Evolutionary conservation across 2,329 filamentous ascomycete species (phyloP), one percentile per base, ranked within the genome.

Genomic region (Akanthomyces dipterigenus): DNA sequence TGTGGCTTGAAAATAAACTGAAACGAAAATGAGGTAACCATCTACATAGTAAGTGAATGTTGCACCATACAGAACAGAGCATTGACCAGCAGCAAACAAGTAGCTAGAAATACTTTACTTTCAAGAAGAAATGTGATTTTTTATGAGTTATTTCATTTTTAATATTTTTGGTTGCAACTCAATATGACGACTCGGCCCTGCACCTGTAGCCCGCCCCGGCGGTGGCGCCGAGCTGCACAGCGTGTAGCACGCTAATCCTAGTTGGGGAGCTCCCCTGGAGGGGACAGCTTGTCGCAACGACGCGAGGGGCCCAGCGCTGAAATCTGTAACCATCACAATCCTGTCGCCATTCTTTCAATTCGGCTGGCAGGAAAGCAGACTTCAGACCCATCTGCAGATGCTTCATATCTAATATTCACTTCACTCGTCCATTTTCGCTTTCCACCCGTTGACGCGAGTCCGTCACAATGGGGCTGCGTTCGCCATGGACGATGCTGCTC

Each of bases 401-500:
- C 48, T 54, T 60, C 40, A 46, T 45, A 5, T 14, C 22, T 36
- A n/a, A 50, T 28, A 3, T 42, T 42, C 7, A 8, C 31, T 36
- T 45, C 3, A 9, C 46, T 12, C 5, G 8, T 26, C 16, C 9
- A 50, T 61, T 26, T 14, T 50, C 42, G 43, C 43, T 26, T 20
- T 20, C 53, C 11, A 11, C 46, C 40, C 28, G 26, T n/a, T 12
- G 48, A 60, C 48, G 49, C 48, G 48, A 60, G 57, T 22, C 43
- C 48, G 57, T 54, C 40, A 60, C 28, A 20, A 60, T 60, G 57
- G 57, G 26, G 49, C 57, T 60, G 49, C 58, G 50, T 31, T 59
- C 49, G 43, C 34, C 48, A 31, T 91, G 89, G 89, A 83, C 86
- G 71, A 77, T 83, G 68, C 78, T 85, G 66, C 73, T 90, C 64